These are phyloP conservation scores for Sporothrix euskadiensis DNA, from an alignment of 2,329 filamentous ascomycete genomes.

Conservation along the genomic window DNA sequence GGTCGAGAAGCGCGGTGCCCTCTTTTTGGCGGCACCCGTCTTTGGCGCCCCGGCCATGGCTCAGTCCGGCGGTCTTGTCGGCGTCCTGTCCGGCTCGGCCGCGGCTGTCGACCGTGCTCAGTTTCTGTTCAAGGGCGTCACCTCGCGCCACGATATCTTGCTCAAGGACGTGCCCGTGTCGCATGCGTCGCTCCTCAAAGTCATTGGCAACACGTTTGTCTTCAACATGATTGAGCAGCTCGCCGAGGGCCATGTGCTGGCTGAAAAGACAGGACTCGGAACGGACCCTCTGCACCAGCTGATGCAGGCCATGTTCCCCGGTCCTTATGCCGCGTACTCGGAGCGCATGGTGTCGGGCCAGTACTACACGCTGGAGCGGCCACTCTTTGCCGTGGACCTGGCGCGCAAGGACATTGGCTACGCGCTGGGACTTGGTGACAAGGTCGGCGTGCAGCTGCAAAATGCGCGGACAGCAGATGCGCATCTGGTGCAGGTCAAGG, in stretches of 20 bases:
- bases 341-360: slow-evolving; percentile 72
- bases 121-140: slow-evolving; percentile 73
- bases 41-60: slow-evolving; percentile 73
- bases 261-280: slow-evolving; percentile 78
- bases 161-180: slow-evolving; percentile 68
- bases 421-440: slow-evolving; percentile 65
- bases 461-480: slow-evolving; percentile 67
- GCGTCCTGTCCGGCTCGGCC: slow-evolving; percentile 68
- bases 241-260: slow-evolving; percentile 73
- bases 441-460: slow-evolving; percentile 61
- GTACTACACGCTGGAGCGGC: slow-evolving; percentile 73
- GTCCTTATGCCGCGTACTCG: slow-evolving; percentile 73
- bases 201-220: slow-evolving; percentile 85
- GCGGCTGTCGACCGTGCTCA: slow-evolving; percentile 62
- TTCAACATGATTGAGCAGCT: slow-evolving; percentile 79
- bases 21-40: slow-evolving; percentile 71
- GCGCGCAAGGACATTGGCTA: slow-evolving; percentile 81
- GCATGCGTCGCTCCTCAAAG: slow-evolving; percentile 70
- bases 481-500: slow-evolving; percentile 69
- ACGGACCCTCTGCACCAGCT: slow-evolving; percentile 68
- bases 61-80: slow-evolving; percentile 69
- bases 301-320: slow-evolving; percentile 72
- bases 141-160: slow-evolving; percentile 67
- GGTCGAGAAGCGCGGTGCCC: slow-evolving; percentile 60
- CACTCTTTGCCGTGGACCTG: slow-evolving; percentile 80